Conservation (phyloP, 2,329 filamentous ascomycete species). For the Sarocladiaceae sp. region DNA sequence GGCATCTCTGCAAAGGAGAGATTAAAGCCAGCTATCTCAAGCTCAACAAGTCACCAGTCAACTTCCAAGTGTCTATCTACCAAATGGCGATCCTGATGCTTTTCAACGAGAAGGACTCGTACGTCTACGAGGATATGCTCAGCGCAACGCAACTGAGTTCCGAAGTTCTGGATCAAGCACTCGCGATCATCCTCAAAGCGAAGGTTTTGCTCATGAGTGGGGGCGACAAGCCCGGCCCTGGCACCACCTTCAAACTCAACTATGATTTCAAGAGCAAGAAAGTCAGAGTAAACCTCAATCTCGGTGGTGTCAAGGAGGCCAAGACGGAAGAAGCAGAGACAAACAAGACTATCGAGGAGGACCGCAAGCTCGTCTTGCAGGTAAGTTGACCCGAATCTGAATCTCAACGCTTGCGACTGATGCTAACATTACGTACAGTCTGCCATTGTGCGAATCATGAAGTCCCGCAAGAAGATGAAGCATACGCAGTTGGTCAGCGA, state of each 20-base stretch:
- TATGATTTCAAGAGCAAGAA: slow-evolving; percentile 98
- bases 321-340: slow-evolving; percentile 96
- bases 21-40: slow-evolving; percentile 91
- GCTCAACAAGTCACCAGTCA: slow-evolving; percentile 83
- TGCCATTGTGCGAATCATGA: slow-evolving; percentile 99
- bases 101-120: slow-evolving; percentile 84
- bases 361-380: slow-evolving; percentile 93
- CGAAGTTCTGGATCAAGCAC: slow-evolving; percentile 80
- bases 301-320: slow-evolving; percentile 88
- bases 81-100: slow-evolving; percentile 94
- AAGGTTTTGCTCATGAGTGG: slow-evolving; percentile 74
- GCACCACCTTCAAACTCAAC: slow-evolving; percentile 79
- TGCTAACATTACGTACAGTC: slow-evolving; percentile 53
- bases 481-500: slow-evolving; percentile 90
- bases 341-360: slow-evolving; percentile 98
- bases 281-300: slow-evolving; percentile 92
- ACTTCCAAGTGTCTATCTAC: slow-evolving; percentile 94
- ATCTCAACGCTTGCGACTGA: not conserved
- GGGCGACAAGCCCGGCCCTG: slow-evolving; percentile 64
- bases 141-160: slow-evolving; percentile 71
- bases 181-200: slow-evolving; percentile 85
- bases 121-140: slow-evolving; percentile 83
- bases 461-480: slow-evolving; percentile 98
- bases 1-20: slow-evolving; percentile 97
- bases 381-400: slow-evolving; percentile 47